Evolutionary conservation across 345 rosid genomes (phyloP), one percentile per base, ranked within the genome.

Genomic region (Gossypium sturtianum): DNA sequence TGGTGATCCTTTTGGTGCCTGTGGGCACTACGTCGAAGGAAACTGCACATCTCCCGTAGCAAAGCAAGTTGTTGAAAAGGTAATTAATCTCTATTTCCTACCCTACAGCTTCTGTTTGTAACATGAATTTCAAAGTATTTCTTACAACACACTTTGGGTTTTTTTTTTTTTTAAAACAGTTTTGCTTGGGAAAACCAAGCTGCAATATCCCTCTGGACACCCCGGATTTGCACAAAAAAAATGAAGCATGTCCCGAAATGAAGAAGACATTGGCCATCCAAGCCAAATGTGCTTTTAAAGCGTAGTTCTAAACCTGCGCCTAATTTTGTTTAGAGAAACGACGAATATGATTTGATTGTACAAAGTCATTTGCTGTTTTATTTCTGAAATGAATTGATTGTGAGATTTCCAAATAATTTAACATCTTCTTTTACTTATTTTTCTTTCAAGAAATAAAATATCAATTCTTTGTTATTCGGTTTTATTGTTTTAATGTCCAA

Each of bases 1-100:
- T 34, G 98, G 99, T 38, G 82, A 90, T 74, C 90, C 99, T 66
- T 51, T 13, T 20, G 98, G 99, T 38, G 8, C 78, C 23, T 95
- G 99, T 78, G 97, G 98, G 51, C 51, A 48, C 74, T 90, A 67
- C 77, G 1, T 17, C 0, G 25, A 47, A 43, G 99, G 96, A 65
- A 80, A 84, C 1, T 94, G 99, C 85, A 72, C 72, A 53, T 83
- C 86, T 43, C 76, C 90, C 9, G 71, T 16, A 25, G 76, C 95
- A 47, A 89, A 84, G 80, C 47, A 90, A 63, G 80, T 91, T 57
- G 86, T 82, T 44, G 94, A 93, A 77, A 83, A 84, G 92, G 97
- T 87, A 80, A 41, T 57, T 87, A 80, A 41, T 57, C 3, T 20
- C 70, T 7, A 7, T 12, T 16, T 12, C 2, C 2, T 11, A 57